These are phyloP conservation scores for Globisporangium lucens DNA, from an alignment of 352 stramenopile species.

Conservation along the genomic window DNA sequence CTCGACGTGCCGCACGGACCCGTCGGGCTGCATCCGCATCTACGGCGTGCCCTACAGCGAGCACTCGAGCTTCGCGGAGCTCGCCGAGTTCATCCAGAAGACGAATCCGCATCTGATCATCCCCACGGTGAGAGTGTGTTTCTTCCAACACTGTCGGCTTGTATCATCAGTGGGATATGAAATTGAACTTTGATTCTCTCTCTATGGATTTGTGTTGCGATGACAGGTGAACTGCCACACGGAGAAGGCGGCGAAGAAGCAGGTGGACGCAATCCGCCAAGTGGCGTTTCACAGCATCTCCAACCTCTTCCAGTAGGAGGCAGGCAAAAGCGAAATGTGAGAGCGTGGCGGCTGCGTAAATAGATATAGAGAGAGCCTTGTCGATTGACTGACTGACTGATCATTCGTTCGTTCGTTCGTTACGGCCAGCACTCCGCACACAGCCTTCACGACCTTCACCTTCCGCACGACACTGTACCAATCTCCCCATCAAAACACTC, in stretches of 20 bases:
- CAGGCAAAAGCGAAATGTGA: too few species aligned
- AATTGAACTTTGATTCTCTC: background rate
- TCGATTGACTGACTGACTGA: too few species aligned
- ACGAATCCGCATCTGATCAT: conserved; percentile 88
- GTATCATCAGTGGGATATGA: background rate
- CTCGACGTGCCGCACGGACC: conserved; percentile 76
- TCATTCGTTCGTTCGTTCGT: background rate
- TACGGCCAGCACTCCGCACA: background rate
- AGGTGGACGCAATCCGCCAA: conserved; percentile 64
- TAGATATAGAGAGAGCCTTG: background rate
- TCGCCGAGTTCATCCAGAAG: conserved; percentile 90
- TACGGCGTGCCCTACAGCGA: conserved; percentile 97
- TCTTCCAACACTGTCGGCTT: too few species aligned
- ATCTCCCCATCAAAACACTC: background rate
- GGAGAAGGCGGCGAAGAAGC: conserved; percentile 61
- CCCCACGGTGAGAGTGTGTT: conserved; percentile 37
- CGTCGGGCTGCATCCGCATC: conserved; percentile 81
- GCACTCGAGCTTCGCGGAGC: conserved; percentile 94
- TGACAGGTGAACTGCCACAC: conserved; percentile 70
- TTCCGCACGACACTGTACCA: background rate
- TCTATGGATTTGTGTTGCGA: background rate
- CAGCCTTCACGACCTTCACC: background rate
- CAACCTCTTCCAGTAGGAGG: conserved; percentile 32
- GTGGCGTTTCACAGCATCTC: conserved; percentile 62
- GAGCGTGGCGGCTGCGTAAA: too few species aligned